These are phyloP conservation scores for Russula sp. DNA, from an alignment of 768 basidiomycete genomes.

Conservation along the genomic window DNA sequence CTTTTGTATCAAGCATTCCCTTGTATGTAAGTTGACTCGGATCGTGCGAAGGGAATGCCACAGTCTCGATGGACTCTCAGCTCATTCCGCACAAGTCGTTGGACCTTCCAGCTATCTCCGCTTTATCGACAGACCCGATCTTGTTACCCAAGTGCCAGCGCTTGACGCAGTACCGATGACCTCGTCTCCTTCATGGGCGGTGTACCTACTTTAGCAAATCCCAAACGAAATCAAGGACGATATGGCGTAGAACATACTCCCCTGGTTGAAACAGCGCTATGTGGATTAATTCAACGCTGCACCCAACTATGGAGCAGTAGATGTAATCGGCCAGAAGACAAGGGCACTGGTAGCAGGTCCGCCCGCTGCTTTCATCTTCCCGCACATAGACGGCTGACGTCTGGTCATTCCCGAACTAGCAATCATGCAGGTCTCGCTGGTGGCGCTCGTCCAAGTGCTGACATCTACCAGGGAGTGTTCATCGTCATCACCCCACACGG, in stretches of 20 bases:
- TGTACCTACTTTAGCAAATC: constrained; percentile 28
- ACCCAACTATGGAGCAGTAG: constrained; percentile 23
- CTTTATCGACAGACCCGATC: constrained; percentile 67
- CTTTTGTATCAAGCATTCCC: constrained; percentile 74
- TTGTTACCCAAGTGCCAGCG: constrained; percentile 67
- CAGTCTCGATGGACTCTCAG: constrained; percentile 34
- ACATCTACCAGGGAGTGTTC: constrained; percentile 28
- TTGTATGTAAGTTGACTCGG: constrained; percentile 47
- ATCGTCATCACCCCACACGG: constrained; percentile 33
- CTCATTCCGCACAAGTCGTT: constrained; percentile 63
- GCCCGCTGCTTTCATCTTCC: constrained; percentile 59
- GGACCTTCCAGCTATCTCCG: constrained; percentile 51
- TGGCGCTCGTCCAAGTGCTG: constrained; percentile 44
- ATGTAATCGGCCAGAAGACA: constrained; percentile 39
- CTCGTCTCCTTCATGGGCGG: constrained; percentile 56
- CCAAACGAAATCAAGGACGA: constrained; percentile 41
- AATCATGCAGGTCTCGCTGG: constrained; percentile 32
- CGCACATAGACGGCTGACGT: constrained; percentile 78
- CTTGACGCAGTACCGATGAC: constrained; percentile 58
- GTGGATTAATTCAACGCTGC: constrained; percentile 26
- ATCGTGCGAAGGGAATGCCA: background rate
- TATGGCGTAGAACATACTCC: constrained; percentile 44
- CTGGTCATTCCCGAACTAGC: constrained; percentile 60
- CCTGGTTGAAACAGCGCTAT: constrained; percentile 62
- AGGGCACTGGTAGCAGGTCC: constrained; percentile 41